Evolutionary conservation across 1,284 basidiomycete species (phyloP), one percentile per base, ranked within the genome.

Genomic region (Fomitopsis schrenkii): DNA sequence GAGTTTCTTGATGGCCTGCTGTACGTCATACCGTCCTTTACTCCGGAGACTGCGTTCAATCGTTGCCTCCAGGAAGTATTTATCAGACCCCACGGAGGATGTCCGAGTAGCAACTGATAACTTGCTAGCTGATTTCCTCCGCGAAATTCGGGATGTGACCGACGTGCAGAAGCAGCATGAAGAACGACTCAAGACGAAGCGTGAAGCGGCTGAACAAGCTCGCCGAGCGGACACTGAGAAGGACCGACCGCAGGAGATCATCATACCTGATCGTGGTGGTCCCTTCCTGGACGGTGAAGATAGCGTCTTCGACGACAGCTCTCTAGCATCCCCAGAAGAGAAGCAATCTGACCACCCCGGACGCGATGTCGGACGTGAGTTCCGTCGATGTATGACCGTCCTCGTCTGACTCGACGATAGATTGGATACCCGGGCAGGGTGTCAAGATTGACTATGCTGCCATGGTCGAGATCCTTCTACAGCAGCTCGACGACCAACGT

Each of bases 41-140:
- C 22, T 61, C 35, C 28, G 62, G 30, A 17, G 55, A 26, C 14
- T 35, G 62, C 58, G 57, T 50, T 62, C 54, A 55, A 36, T 62
- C 66, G 57, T 61, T 40, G 61, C 14, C 28, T 17, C 1, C 71
- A 96, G 94, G 67, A 95, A 94, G 76, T 99, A 98, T 72, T 87
- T 99, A 14, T 94, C 94, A 10, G 97, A 99, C 75, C 94, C 94
- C 1, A 97, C 91, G 12, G 90, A 93, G 67, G 97, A 99, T 68
- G 96, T 99, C 15, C 86, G 93, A 17, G 87, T 94, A 6, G 93
- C 95, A 4, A 96, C 97, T 6, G 94, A 97, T 72, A 93, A 92
- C 63, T 83, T 97, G 1, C 82, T 99, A 2, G 89, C 89, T n/a
- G 94, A 97, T 67, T 97, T 99, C 70, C 79, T 98, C 59, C 86